Evolutionary conservation across 2,329 filamentous ascomycete genomes (phyloP).

Genomic region (Neopestalotiopsis sp.): DNA sequence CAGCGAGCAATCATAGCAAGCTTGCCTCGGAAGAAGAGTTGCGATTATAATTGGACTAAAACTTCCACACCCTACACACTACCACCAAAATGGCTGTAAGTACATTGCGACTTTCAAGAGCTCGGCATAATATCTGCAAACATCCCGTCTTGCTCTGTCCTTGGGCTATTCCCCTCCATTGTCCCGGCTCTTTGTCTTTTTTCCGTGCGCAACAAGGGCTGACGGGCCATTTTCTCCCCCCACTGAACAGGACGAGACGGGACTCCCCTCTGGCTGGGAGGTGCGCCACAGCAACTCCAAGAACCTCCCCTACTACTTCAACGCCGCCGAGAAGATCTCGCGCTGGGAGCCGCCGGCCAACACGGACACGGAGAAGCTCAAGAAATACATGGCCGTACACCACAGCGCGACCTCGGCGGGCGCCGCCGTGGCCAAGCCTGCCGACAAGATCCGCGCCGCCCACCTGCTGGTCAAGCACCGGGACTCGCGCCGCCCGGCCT

Average conservation of each 20-base stretch:
- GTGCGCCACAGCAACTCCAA: slow-evolving; percentile 98
- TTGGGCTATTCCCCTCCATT: background rate
- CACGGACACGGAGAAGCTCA: slow-evolving; percentile 90
- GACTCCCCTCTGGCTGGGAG: slow-evolving; percentile 88
- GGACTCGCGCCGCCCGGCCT: slow-evolving; percentile 85
- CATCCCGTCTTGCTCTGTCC: background rate
- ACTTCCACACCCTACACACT: background rate
- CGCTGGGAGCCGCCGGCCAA: slow-evolving; percentile 92
- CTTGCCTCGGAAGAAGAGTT: background rate
- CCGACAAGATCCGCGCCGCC: slow-evolving; percentile 89
- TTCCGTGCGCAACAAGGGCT: background rate
- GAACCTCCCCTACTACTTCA: slow-evolving; percentile 99
- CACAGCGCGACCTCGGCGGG: slow-evolving; percentile 68
- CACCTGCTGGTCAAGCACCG: slow-evolving; percentile 94
- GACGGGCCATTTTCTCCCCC: background rate
- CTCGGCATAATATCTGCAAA: background rate
- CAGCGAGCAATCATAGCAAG: background rate
- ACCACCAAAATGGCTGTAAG: background rate
- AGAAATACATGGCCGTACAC: slow-evolving; percentile 89
- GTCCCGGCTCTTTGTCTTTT: background rate
- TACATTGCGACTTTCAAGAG: background rate
- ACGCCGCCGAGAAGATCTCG: slow-evolving; percentile 82
- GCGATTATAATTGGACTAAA: background rate
- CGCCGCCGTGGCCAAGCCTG: slow-evolving; percentile 46
- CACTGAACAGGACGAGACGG: slow-evolving; percentile 67